These are phyloP conservation scores for Styphnolobium japonicum DNA, from an alignment of 306 rosid genomes.

Conservation along the genomic window DNA sequence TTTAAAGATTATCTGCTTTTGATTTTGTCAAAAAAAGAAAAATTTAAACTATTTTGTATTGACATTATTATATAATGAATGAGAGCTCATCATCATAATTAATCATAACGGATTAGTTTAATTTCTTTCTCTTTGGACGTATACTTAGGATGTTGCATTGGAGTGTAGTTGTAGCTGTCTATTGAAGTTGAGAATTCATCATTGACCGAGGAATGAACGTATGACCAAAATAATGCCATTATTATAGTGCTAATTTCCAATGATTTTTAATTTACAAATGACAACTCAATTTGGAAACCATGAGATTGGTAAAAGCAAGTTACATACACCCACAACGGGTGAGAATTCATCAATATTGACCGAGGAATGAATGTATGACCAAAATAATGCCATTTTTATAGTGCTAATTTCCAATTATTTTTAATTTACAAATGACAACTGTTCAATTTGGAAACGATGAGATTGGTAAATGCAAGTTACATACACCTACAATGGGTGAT, in stretches of 20 bases:
- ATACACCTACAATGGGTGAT: no score
- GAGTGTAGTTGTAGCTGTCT: neutral
- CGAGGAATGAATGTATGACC: no score
- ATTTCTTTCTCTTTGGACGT: neutral
- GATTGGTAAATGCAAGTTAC: no score
- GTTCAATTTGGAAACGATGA: no score
- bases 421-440: no score
- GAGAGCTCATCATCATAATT: neutral
- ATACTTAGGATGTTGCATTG: neutral
- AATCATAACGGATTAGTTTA: constrained; percentile 1
- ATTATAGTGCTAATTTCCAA: neutral
- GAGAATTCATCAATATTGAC: no score
- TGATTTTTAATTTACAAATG: neutral
- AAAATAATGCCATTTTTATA: no score
- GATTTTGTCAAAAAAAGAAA: neutral
- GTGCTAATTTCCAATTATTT: no score
- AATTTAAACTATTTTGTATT: neutral
- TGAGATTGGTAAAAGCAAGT: neutral
- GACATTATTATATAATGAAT: neutral
- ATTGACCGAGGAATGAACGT: neutral
- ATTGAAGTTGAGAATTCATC: neutral
- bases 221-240: neutral
- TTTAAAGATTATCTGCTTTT: neutral
- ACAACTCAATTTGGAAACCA: neutral
- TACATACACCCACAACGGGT: no score